Base-by-base conservation (phyloP, 441 rosid species). In the Caryocar brasiliense region DNA sequence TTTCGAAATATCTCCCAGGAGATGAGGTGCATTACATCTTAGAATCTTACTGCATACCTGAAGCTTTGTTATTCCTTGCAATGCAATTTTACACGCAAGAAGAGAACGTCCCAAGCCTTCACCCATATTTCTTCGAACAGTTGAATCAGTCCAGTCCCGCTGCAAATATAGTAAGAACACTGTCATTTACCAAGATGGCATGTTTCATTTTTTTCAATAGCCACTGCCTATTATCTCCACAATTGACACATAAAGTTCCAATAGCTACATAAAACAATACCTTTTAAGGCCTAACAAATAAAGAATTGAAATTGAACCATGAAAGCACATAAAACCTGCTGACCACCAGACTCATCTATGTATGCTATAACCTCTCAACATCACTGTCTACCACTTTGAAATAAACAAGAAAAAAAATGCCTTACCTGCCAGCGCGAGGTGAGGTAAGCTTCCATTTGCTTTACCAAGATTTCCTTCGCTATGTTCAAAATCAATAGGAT, bases 91-190 rank as follows among this genome's bases (percentile, higher is more conserved):
- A 75, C 84, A 93, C 24, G 91, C 95, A 20, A 86, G 86, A 67
- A 89, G 93, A 58, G 96, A 93, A 68, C 84, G 96, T 3, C 95
- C 99, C 36, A 93, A 65, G 69, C 86, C 95, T 65, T 77, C 86
- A 26, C 90, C 96, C 88, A 84, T 81, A 71, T 82, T 89, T 74
- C 99, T 84, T 75, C 88, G 57, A 40, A 84, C 92, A 49, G 96
- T 93, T 33, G 96, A 88, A 78, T 86, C 97, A 6, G 96, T 84
- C 60, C 88, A 79, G 69, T 88, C 99, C 14, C 93, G 89, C 95
- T 92, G 82, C 64, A 77, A 51, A 34, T 38, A 51, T 17, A 43
- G 37, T 18, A 50, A 45, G 36, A 36, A 40, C 20, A 51, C 10
- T 2, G 17, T 49, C 30, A 59, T 24, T n/a, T 40, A 32, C 38